A percentile compares a stretch with the other conserved stretches of the same genome.
Evolutionary conservation across 140 eudicot genomes (phyloP).

Genomic region (Cichorium intybus): DNA sequence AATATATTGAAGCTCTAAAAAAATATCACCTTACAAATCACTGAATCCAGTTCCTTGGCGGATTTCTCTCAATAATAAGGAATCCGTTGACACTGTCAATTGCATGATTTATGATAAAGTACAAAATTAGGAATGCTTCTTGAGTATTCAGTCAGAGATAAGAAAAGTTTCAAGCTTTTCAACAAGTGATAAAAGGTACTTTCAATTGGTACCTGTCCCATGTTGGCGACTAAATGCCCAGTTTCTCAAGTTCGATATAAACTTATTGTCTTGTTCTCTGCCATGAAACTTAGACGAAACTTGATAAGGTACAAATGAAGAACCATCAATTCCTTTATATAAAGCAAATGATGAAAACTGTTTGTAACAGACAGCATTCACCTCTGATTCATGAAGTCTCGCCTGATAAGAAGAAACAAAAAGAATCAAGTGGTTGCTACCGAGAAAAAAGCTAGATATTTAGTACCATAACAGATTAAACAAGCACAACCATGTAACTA

Average conservation of each 20-base stretch:
- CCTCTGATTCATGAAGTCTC: background rate
- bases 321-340: background rate
- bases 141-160: too few relatives aligned
- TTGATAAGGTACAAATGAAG: conserved; percentile 56
- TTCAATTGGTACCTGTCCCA: conserved; percentile 30
- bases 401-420: background rate
- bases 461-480: too few relatives aligned
- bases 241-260: conserved; percentile 42
- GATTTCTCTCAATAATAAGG: conserved; percentile 45
- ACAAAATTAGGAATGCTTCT: conserved; percentile 4
- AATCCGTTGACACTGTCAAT: conserved; percentile 41
- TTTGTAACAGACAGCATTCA: background rate
- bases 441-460: too few relatives aligned
- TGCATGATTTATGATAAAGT: background rate
- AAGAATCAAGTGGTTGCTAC: too few relatives aligned
- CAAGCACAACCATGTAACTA: too few relatives aligned
- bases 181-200: background rate
- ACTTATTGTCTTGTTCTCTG: conserved; percentile 48
- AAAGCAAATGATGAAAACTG: background rate
- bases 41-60: conserved; percentile 41
- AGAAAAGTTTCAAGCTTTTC: too few relatives aligned
- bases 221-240: conserved; percentile 34
- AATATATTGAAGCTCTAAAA: background rate
- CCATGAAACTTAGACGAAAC: conserved; percentile 40
- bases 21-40: conserved; percentile 70